These are phyloP conservation scores for Tricholoma sp. DNA, from an alignment of 768 basidiomycete species.

Conservation along the genomic window DNA sequence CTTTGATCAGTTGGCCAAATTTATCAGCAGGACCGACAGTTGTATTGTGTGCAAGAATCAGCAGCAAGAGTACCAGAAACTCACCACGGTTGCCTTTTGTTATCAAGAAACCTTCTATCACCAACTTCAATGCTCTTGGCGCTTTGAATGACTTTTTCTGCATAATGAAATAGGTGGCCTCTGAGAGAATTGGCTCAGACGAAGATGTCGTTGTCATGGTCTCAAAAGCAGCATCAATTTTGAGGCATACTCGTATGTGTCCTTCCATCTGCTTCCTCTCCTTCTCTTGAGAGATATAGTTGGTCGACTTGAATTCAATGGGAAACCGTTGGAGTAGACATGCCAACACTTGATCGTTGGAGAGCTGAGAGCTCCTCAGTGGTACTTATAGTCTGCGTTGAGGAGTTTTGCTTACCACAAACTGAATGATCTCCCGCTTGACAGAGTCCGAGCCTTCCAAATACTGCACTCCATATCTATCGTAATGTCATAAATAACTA, in stretches of 20 bases:
- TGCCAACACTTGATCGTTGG: constrained; percentile 12
- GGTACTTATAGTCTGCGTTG: constrained; percentile 2
- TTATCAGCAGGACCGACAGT: neutral
- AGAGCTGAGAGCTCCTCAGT: constrained; percentile 7
- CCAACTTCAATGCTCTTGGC: neutral
- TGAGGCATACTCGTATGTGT: constrained; percentile 27
- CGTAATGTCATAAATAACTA: neutral
- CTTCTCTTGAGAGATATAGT: constrained; percentile 2
- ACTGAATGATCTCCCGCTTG: constrained; percentile 9
- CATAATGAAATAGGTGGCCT: neutral
- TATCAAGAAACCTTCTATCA: neutral
- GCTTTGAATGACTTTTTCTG: neutral
- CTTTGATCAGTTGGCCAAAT: neutral
- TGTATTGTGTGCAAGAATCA: neutral
- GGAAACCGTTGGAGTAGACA: constrained; percentile 22
- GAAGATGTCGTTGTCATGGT: constrained; percentile 14
- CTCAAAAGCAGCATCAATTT: constrained; percentile 12
- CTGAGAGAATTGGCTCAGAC: constrained; percentile 19
- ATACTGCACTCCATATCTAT: constrained; percentile 1
- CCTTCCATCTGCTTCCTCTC: constrained; percentile 22
- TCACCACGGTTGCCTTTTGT: neutral
- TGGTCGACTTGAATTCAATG: constrained; percentile 23
- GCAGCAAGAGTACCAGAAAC: neutral
- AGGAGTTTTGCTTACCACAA: constrained; percentile 13
- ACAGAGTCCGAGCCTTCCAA: neutral